Evolutionary conservation across 2,329 filamentous ascomycete genomes (phyloP), one percentile per base, ranked within the genome.

Genomic region (Fusarium longipes): DNA sequence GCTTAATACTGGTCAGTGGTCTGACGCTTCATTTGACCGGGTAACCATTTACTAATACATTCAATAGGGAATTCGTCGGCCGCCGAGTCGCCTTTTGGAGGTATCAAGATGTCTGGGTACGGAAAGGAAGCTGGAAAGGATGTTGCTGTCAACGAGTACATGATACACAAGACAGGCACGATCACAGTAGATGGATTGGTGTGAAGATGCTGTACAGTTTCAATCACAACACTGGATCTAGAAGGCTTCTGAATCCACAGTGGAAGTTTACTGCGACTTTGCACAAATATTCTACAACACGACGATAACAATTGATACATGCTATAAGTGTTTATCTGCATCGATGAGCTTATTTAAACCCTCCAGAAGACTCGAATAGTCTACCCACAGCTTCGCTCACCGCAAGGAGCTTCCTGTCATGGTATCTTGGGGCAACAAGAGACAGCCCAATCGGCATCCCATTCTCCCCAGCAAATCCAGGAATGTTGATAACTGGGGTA

Each of bases 91-190:
- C 80, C 80, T 0, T 82, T 71, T 6, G 68, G 68, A 0, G 68
- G 65, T 0, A 69, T 71, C 8, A 71, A 67, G 3, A 50, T 62
- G 33, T 70, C 57, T 4, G 68, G 68, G 0, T 69, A 68, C 24
- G 65, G 68, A 0, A 71, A 71, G 32, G 68, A 71, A 25, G 50
- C 81, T 47, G 80, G 80, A 25, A 81, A 81, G 48, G 80, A 82
- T 8, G 75, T 81, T 3, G 80, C 80, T 0, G 75, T 82, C 6
- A 76, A 79, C 18, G 80, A 82, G 51, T 82, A 79, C 24, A 72
- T 82, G 22, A 74, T 82, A 17, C 79, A 79, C 0, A 82, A 82
- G 70, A 80, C 78, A 0, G 65, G 35, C 0, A 68, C 64, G 0
- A 22, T 68, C 0, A 62, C 50, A 8, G 8, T 68, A 0, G 12